Evolutionary conservation across 2,329 filamentous ascomycete genomes (phyloP).

Genomic region (Monilinia vaccinii-corymbosi): DNA sequence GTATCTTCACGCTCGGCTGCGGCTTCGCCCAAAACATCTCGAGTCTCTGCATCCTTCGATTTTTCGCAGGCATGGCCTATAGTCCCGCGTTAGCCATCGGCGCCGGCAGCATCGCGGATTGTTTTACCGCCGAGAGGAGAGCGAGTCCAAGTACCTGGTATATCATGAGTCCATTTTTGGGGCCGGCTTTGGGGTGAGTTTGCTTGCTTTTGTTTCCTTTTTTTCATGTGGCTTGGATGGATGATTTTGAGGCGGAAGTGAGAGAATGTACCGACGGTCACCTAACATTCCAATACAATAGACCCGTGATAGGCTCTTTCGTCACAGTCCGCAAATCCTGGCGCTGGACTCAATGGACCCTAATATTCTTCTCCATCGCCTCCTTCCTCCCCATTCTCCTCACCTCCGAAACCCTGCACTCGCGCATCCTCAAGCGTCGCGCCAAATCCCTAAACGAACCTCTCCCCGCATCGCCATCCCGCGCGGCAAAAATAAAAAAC

Average conservation of each 20-base stretch:
- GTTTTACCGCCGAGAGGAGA: slow-evolving; percentile 35
- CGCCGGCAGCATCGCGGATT: slow-evolving; percentile 41
- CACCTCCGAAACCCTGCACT: slow-evolving; percentile 34
- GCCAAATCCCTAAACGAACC: slow-evolving; percentile 33
- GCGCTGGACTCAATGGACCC: slow-evolving; percentile 45
- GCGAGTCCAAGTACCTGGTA: slow-evolving; percentile 37
- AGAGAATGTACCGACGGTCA: not conserved
- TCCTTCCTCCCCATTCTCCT: slow-evolving; percentile 37
- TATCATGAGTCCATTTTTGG: slow-evolving; percentile 44
- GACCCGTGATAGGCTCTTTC: slow-evolving; percentile 34
- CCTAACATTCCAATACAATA: not conserved
- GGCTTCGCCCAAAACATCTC: slow-evolving; percentile 46
- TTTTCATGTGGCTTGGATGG: not conserved
- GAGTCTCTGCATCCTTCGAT: slow-evolving; percentile 37
- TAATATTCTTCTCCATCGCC: slow-evolving; percentile 40
- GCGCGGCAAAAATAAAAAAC: slow-evolving; percentile 29
- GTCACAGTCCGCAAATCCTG: slow-evolving; percentile 37
- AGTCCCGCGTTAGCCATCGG: slow-evolving; percentile 34
- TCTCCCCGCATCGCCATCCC: slow-evolving; percentile 30
- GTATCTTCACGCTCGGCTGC: slow-evolving; percentile 52
- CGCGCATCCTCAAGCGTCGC: slow-evolving; percentile 22
- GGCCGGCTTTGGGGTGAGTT: slow-evolving; percentile 39
- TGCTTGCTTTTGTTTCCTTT: not conserved
- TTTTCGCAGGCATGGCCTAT: slow-evolving; percentile 39
- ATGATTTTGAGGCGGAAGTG: not conserved